A percentile compares a stretch with the other conserved stretches of the same genome.
Conservation (phyloP, 768 basidiomycete species). For the Boletus pseudo-olivaceus region DNA sequence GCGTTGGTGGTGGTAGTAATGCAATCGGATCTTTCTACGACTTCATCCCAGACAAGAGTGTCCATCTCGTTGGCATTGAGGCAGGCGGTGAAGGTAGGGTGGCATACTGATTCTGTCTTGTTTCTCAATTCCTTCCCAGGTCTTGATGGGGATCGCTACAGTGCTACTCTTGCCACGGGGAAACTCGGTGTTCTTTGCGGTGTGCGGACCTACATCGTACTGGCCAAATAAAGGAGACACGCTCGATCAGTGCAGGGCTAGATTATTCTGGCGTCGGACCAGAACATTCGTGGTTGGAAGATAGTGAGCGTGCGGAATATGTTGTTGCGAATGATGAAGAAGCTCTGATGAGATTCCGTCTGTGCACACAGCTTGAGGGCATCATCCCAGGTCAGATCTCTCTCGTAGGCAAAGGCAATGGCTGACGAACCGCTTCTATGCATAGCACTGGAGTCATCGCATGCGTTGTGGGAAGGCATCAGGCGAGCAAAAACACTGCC, state of each 20-base stretch:
- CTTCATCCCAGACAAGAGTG: not conserved
- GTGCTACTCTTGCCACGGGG: conserved; percentile 1
- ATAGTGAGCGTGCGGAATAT: not conserved
- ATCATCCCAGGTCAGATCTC: not conserved
- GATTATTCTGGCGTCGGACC: not conserved
- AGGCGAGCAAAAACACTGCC: not conserved
- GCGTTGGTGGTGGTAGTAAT: not conserved
- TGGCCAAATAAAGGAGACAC: not conserved
- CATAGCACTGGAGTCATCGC: not conserved
- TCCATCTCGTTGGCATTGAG: not conserved
- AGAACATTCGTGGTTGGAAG: not conserved
- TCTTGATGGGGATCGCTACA: not conserved
- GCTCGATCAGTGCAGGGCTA: not conserved
- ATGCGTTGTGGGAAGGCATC: not conserved
- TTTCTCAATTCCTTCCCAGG: not conserved
- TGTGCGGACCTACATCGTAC: not conserved
- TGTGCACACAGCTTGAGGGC: conserved; percentile 1
- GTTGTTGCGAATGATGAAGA: not conserved
- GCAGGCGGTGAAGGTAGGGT: not conserved
- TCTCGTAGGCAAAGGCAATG: too few species aligned
- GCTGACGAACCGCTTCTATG: not conserved
- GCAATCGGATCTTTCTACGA: not conserved
- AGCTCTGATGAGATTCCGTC: not conserved
- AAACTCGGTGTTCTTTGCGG: not conserved
- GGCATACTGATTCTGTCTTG: too few species aligned